These are phyloP conservation scores for Teratosphaeria epicoccoides DNA, from an alignment of 2,329 filamentous ascomycete species.

Conservation along the genomic window DNA sequence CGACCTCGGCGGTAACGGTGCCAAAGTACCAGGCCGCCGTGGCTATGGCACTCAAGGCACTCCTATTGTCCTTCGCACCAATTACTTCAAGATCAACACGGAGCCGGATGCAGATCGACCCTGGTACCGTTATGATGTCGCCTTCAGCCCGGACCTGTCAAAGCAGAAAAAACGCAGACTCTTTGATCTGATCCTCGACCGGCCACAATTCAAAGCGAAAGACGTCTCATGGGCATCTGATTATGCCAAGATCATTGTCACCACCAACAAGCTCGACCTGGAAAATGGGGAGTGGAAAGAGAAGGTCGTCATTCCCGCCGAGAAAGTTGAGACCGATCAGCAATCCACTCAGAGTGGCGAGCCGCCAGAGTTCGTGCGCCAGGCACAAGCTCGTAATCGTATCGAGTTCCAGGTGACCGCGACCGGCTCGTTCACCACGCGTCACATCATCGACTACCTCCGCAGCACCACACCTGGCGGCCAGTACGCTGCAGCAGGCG, in stretches of 20 bases:
- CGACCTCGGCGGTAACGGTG: slow-evolving; percentile 4
- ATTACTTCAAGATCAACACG: slow-evolving; percentile 31
- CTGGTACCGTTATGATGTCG: slow-evolving; percentile 34
- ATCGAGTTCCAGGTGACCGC: slow-evolving; percentile 28
- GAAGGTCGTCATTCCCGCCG: slow-evolving; percentile 24
- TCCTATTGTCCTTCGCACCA: slow-evolving; percentile 32
- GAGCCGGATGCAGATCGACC: slow-evolving; percentile 12
- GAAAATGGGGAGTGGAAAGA: slow-evolving; percentile 4
- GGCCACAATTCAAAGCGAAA: slow-evolving; percentile 24
- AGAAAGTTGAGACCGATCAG: background rate
- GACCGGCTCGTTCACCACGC: slow-evolving; percentile 26
- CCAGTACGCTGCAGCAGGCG: slow-evolving; percentile 35
- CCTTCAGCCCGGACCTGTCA: slow-evolving; percentile 20
- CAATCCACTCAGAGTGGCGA: background rate
- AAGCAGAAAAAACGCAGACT: slow-evolving; percentile 39
- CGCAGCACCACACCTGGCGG: slow-evolving; percentile 25
- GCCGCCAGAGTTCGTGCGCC: slow-evolving; percentile 13
- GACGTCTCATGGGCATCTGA: slow-evolving; percentile 28
- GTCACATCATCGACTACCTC: slow-evolving; percentile 37
- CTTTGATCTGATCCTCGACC: slow-evolving; percentile 35
- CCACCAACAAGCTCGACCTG: slow-evolving; percentile 19
- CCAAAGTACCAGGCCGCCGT: slow-evolving; percentile 25
- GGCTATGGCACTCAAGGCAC: slow-evolving; percentile 30
- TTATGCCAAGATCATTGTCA: slow-evolving; percentile 28
- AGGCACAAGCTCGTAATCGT: slow-evolving; percentile 21